Evolutionary conservation across 2,329 filamentous ascomycete species (phyloP).

Genomic region (Penicillium sp.): DNA sequence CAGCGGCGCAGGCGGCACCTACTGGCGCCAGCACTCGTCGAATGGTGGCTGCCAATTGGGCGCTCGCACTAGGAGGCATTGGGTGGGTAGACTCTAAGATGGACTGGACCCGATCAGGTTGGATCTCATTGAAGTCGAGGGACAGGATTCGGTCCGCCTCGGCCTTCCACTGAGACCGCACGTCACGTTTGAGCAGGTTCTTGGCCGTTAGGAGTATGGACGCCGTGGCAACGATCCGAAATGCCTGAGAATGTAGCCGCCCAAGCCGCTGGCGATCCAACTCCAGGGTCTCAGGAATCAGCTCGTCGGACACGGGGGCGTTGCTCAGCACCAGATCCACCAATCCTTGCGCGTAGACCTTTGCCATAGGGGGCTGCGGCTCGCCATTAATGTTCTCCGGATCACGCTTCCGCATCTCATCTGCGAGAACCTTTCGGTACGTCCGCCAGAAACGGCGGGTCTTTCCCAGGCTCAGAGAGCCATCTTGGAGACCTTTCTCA

Average conservation of each 20-base stretch:
- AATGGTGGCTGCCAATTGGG: constrained; percentile 40
- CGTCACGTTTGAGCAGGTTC: constrained; percentile 57
- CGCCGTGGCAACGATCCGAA: constrained; percentile 53
- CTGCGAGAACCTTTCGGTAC: constrained; percentile 33
- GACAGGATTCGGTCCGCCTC: constrained; percentile 53
- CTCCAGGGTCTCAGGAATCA: constrained; percentile 53
- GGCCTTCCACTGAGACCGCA: constrained; percentile 55
- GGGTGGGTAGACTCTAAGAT: constrained; percentile 43
- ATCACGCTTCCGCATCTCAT: constrained; percentile 45
- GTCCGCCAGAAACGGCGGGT: constrained; percentile 50
- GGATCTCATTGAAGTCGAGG: constrained; percentile 37
- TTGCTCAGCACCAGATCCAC: constrained; percentile 50
- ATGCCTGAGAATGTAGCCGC: constrained; percentile 45
- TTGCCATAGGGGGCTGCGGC: constrained; percentile 48
- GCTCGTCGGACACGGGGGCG: constrained; percentile 42
- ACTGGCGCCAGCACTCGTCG: too few species aligned
- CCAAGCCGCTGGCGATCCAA: constrained; percentile 49
- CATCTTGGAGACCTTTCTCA: constrained; percentile 46
- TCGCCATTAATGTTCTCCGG: constrained; percentile 30
- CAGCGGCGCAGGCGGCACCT: too few species aligned
- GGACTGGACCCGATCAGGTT: constrained; percentile 36
- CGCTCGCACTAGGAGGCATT: constrained; percentile 39
- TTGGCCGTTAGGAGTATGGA: constrained; percentile 57
- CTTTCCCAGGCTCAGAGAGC: constrained; percentile 44
- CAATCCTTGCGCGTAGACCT: too few species aligned